Base-by-base conservation (phyloP, 140 eudicot genomes). In the Senecio squalidus region DNA sequence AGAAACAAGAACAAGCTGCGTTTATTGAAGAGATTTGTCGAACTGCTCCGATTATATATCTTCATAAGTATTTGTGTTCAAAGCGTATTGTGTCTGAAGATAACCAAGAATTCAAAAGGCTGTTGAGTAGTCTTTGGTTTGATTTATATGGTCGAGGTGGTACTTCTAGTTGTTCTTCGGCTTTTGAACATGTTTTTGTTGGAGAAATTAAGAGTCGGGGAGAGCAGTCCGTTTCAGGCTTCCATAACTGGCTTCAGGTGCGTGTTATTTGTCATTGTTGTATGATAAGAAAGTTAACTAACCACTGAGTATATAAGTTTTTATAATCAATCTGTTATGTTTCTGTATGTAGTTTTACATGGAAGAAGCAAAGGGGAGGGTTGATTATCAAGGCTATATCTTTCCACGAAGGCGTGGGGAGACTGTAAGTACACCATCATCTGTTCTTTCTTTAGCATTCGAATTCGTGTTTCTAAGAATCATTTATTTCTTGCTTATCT, bases 171-270 rank as follows among this genome's bases (percentile, higher is more conserved):
- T 72, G 72, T 38, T 92, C 98, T 67, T 92, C 98, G 21, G 96
- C 98, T 70, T 92, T 92, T 66, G 98, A 92, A 68, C 96, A 92
- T 71, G 98, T 92, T 67, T 92, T 92, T 57, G 98, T 92, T 66
- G 98, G 98, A 53, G 98, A 92, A 60, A 87, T 92, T 38, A 92
- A 92, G 84, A 62, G 55, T 23, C 79, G 77, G 0, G 96, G 84
- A 34, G 98, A 83, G 64, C 66, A 83, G 72, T 62, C 79, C 20
- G 98, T 92, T 68, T 92, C 98, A 0, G 98, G 98, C 40, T 92
- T 92, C 71, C 98, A 92, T 76, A 92, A 92, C 55, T 92, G 98
- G 98, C 87, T 92, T 77, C 98, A 92, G 96, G 98, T 92, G 41
- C 9, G 43, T 62, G 31, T 53, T 57, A 47, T 6, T 18, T 9